phyloP scores from a whole-genome alignment of 257 asterid genomes.

The Gynochthodes officinalis region DNA sequence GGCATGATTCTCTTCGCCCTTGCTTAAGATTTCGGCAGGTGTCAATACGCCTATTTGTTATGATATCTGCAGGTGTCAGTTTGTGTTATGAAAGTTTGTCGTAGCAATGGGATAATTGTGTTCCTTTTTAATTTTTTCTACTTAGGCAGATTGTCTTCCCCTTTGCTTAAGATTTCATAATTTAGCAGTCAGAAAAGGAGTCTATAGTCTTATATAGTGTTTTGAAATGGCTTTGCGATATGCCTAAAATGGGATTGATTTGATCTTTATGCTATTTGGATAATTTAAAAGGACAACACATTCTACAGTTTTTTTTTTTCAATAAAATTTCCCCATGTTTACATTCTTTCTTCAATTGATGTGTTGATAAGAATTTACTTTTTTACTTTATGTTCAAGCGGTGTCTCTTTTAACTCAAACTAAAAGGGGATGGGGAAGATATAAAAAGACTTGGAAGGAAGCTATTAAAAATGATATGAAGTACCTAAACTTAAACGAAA shows the following conservation, averaged over 20 bases:
- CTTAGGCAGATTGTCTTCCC: no score
- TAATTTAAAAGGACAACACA: background rate
- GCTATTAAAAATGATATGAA: no score
- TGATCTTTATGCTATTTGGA: background rate
- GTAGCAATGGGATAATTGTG: no score
- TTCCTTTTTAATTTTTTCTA: no score
- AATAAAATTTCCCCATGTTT: background rate
- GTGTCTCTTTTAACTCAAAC: no score
- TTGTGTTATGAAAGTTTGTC: no score
- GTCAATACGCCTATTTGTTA: no score
- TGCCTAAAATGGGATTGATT: background rate
- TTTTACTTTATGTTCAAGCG: background rate
- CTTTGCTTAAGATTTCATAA: background rate
- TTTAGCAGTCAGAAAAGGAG: background rate
- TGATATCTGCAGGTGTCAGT: no score
- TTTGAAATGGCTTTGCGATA: background rate
- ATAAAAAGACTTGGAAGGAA: no score
- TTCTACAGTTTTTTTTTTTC: no score
- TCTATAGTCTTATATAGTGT: background rate
- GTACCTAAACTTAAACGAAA: no score
- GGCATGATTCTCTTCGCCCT: background rate
- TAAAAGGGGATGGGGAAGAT: no score
- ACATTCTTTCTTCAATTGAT: background rate
- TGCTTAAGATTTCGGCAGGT: background rate
- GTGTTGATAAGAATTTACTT: background rate